Conservation (phyloP, 257 asterid species). For the Pogostemon cablin region DNA sequence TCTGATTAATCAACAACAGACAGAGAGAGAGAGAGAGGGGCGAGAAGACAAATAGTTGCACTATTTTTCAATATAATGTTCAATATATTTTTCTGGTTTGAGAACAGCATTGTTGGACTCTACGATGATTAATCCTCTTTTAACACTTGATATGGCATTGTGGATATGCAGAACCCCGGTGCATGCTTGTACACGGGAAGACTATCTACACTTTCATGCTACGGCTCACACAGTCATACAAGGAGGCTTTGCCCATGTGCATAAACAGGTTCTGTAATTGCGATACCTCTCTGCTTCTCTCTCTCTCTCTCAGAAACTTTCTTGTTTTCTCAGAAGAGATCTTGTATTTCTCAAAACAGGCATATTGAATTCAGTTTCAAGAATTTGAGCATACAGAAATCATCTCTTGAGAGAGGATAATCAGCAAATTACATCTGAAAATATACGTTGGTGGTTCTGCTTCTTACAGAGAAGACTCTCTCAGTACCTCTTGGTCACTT, state of each 20-base stretch:
- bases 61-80: no score
- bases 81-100: no score
- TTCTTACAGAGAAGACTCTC: background rate
- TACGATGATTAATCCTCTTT: background rate
- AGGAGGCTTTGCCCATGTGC: slow-evolving; percentile 85
- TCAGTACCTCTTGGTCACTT: no score
- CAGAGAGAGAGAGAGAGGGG: background rate
- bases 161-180: slow-evolving; percentile 63
- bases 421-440: background rate
- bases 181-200: slow-evolving; percentile 69
- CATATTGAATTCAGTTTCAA: background rate
- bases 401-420: slow-evolving; percentile 8
- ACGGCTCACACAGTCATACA: slow-evolving; percentile 76
- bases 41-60: background rate
- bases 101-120: background rate
- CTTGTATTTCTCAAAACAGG: background rate
- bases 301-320: slow-evolving; percentile 5
- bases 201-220: slow-evolving; percentile 69
- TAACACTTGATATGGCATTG: slow-evolving; percentile 2
- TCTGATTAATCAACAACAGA: background rate
- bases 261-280: slow-evolving; percentile 31
- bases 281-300: background rate
- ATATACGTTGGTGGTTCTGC: background rate
- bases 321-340: background rate
- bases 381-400: background rate